Evolutionary conservation across 2,329 filamentous ascomycete genomes (phyloP), one percentile per base, ranked within the genome.

Genomic region (Aphanoascus verrucosus): DNA sequence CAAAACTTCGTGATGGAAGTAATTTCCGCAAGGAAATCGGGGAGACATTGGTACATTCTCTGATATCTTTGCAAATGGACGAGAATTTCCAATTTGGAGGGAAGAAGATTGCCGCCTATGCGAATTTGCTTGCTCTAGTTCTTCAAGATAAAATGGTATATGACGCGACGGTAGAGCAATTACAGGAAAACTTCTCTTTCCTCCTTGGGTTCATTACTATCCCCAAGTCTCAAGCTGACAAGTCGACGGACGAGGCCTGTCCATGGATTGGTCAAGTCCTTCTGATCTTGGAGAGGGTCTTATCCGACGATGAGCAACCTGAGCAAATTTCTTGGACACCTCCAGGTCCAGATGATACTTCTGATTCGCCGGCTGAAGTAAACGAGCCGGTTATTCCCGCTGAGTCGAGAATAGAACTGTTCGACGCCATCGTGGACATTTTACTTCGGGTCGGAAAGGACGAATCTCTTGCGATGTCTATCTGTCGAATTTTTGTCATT

Each of bases 251-350:
- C 47, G 86, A 93, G 55, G 75, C 88, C n/a, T 86, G 89, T 3
- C 86, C 88, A 1, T 98, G 91, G 89, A 85, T 97, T 58, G 86
- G 88, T 11, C 90, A 93, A 63, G 82, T 97, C 32, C 75, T 98
- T 34, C 77, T 97, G 14, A 86, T 98, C 48, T 77, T 97, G 47
- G 93, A 99, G 73, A 86, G 86, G 51, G 75, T 97, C 32, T 75
- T 98, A n/a, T 85, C 86, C 12, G 86, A 94, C 61, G 93, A 97
- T 67, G 84, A 88, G 62, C 83, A 91, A 59, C 89, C 90, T 2
- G 74, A 79, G 3, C 80, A 86, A 55, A 84, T 86, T 23, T 76
- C 79, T 57, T 95, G 88, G 87, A 52, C 40, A n/a, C 15, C 44
- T 7, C 75, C 77, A n/a, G 74, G 67, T 52, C 66, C 64, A 40